Evolutionary conservation across 2,329 filamentous ascomycete species (phyloP), one percentile per base, ranked within the genome.

Genomic region (Neurospora sp.): DNA sequence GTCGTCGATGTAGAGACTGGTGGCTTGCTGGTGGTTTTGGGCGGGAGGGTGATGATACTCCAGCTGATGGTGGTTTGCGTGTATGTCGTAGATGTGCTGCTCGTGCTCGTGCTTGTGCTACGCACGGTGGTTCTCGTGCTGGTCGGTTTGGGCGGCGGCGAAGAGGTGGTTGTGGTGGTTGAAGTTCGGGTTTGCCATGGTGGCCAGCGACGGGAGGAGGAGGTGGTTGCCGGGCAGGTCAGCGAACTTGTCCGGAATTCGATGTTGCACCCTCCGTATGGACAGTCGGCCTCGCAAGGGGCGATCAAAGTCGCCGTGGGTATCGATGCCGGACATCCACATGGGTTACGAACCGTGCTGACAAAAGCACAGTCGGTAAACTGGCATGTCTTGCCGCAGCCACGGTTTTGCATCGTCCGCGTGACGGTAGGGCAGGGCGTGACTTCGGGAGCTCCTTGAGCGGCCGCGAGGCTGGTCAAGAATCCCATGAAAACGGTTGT

Each of bases 231-330:
- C 6, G 74, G 73, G 70, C 75, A 78, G 5, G 74, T 69, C n/a
- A 73, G 68, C 23, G 67, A 65, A 3, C 67, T 69, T 1, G 75
- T 75, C 66, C 72, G 74, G 72, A 77, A 76, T 43, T 74, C 72
- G 68, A 76, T 75, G 23, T 68, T 71, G 72, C 77, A 78, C 1
- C 76, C 76, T n/a, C 71, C 71, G 70, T 78, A 77, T 10, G 76
- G 76, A 65, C 76, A 77, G 33, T 73, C 73, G 39, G 73, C 76
- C 66, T 73, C 73, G 74, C 76, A 78, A 10, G 76, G 76, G 15
- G 72, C 72, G 66, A 75, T 71, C 57, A 78, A 74, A 1, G 75
- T 77, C 8, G 76, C 76, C 17, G 76, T 77, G 19, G 76, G 76
- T 36, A 78, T 69, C 0, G 72, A 40, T 2, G 73, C 65, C 11